Evolutionary conservation across 306 rosid genomes (phyloP), one percentile per base, ranked within the genome.

Genomic region (Notholithocarpus densiflorus): DNA sequence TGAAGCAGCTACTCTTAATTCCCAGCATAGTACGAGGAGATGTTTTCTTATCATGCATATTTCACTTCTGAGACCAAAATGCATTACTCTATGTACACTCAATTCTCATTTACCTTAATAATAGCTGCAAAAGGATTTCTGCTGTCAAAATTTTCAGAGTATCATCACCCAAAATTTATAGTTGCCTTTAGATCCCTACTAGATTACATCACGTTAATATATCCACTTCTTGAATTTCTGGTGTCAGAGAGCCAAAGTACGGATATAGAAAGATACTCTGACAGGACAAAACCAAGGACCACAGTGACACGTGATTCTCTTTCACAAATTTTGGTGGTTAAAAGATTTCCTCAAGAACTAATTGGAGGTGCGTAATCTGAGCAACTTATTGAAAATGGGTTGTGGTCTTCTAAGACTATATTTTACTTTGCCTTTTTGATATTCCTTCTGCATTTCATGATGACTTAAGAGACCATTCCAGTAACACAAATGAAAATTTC

Each of bases 321-420:
- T 34, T 74, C 89, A 31, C 92, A 90, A 72, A 82, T 87, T 83
- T 82, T 90, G 79, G 77, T 20, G 74, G 82, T 72, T 59, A 77
- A 77, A 8, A 75, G 34, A 18, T 90, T 90, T 82, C 89, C 92
- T 37, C 57, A 59, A 72, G 97, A 92, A 82, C 79, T 92, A 76
- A 83, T 84, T 73, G 81, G 61, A 81, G 97, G 93, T 92, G 79
- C 56, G 85, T 56, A 69, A n/a, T 71, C 73, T 53, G 62, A 81
- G 81, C 56, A 26, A 15, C 45, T 37, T 52, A 57, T 27, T 66
- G 20, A 82, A 81, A 72, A 64, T 17, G 57, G 40, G 71, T 70
- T 66, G 64, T 76, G 55, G 74, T 59, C 11, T 29, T 68, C 20
- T 14, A 76, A 78, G 77, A 62, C 57, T n/a, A 5, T 31, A 32